Evolutionary conservation across 1,139 yeast genomes (phyloP).

Genomic region (Geotrichum citri-aurantii): DNA sequence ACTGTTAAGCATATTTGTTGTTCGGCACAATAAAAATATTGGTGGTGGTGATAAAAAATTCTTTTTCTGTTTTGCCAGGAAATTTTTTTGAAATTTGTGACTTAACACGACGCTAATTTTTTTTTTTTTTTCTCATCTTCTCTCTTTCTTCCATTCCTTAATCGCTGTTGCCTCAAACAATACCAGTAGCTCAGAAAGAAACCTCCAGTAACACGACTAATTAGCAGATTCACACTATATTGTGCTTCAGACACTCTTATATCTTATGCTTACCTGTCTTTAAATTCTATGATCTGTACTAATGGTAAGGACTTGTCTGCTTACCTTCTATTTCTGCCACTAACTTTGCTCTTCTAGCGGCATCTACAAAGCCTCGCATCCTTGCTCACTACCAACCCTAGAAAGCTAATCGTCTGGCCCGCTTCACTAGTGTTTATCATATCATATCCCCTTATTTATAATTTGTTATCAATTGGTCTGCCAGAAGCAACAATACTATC

Average conservation of each 20-base stretch:
- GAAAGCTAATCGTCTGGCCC: conserved; percentile 47
- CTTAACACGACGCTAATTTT: not conserved
- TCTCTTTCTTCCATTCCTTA: not conserved
- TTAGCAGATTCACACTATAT: not conserved
- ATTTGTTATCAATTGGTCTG: conserved; percentile 27
- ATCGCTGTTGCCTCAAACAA: not conserved
- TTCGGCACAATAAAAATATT: no score
- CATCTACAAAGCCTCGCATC: conserved; percentile 17
- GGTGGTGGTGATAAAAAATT: not conserved
- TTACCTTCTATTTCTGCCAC: not conserved
- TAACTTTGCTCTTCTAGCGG: conserved; percentile 12
- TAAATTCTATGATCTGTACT: not conserved
- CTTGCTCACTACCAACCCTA: conserved; percentile 30
- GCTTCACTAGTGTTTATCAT: conserved; percentile 45
- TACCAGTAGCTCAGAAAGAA: not conserved
- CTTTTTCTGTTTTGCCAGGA: not conserved
- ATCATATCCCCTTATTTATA: conserved; percentile 47
- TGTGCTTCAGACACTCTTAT: not conserved
- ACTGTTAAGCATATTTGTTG: no score
- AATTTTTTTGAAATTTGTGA: not conserved
- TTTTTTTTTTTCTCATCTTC: not conserved
- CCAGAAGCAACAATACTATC: conserved; percentile 16
- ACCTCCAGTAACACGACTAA: not conserved
- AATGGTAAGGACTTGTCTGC: not conserved
- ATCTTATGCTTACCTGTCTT: not conserved